Percentiles rank a stretch among this genome's conserved stretches.
Conservation (phyloP, 352 stramenopile genomes). For the Phytopythium cucurbitacearum region DNA sequence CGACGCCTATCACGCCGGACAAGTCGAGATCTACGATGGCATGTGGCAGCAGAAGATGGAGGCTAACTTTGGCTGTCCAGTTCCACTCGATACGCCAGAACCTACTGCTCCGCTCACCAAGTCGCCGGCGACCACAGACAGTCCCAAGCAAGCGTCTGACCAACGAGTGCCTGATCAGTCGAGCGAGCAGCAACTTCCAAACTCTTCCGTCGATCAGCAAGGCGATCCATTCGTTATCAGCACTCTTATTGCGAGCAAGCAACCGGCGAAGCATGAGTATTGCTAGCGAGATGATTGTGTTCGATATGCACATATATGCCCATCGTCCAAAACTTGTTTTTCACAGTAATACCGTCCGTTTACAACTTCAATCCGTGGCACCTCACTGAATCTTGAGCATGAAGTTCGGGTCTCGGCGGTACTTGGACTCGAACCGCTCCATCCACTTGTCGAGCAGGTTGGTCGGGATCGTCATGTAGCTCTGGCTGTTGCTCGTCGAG, state of each 20-base stretch:
- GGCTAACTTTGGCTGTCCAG: constrained; percentile 37
- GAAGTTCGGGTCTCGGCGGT: constrained; percentile 88
- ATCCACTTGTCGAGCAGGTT: constrained; percentile 92
- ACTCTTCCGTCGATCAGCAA: too few species aligned
- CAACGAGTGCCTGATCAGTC: too few species aligned
- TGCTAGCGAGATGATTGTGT: too few species aligned
- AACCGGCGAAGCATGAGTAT: too few species aligned
- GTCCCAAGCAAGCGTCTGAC: neutral
- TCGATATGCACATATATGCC: too few species aligned
- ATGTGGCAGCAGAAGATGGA: constrained; percentile 36
- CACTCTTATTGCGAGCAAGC: too few species aligned
- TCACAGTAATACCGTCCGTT: too few species aligned
- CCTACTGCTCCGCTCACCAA: constrained; percentile 5
- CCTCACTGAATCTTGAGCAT: constrained; percentile 75
- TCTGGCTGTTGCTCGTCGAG: constrained; percentile 59
- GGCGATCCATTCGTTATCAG: too few species aligned
- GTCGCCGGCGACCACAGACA: neutral
- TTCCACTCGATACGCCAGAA: constrained; percentile 1
- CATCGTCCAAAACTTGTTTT: too few species aligned
- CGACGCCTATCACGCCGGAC: constrained; percentile 30
- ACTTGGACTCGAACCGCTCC: constrained; percentile 87
- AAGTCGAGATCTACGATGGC: constrained; percentile 19
- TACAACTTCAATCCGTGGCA: too few species aligned
- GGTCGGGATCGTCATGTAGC: constrained; percentile 86
- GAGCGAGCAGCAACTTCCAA: too few species aligned